Evolutionary conservation across 441 rosid species (phyloP), one percentile per base, ranked within the genome.

Genomic region (Erodium chrysanthum): DNA sequence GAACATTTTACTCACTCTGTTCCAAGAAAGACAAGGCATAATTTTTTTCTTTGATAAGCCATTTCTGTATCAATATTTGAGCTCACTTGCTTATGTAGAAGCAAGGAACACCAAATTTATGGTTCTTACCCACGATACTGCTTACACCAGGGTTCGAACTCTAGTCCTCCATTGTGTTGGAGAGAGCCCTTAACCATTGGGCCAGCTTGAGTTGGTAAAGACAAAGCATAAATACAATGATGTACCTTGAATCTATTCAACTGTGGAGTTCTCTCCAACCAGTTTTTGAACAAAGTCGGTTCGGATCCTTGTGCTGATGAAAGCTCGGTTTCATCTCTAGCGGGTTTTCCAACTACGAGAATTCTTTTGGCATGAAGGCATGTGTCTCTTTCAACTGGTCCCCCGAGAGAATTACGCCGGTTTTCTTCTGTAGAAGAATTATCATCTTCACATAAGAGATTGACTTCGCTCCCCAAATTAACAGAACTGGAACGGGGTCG

Each of bases 321-420:
- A 58, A 69, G 78, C n/a, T 63, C 85, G 50, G 67, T 67, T 69
- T 85, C 89, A 23, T 72, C 56, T 70, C 70, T 84, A 64, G 81
- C 88, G 1, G 85, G 78, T 71, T 61, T 88, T 81, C 96, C 98
- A 33, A 76, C 80, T 33, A 91, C 85, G 50, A 93, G 22, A 68
- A 93, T 84, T 70, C 92, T 82, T 81, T 77, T 86, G 48, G 97
- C 97, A 82, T 94, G 98, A 76, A 94, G 83, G 76, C 93, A 91
- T 22, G 92, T 88, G 21, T 85, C 86, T 76, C 73, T 80, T 69
- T 83, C 90, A 60, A 71, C 68, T 42, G 90, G 78, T 66, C 96
- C 98, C 74, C 96, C 90, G 75, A 86, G 84, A 54, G 97, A 93
- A 59, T 97, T 90, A 58, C 96, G 88, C 0, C 93, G 80, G 65